Conservation (phyloP, 2,329 filamentous ascomycete genomes). For the Ceratocystis albifundus region DNA sequence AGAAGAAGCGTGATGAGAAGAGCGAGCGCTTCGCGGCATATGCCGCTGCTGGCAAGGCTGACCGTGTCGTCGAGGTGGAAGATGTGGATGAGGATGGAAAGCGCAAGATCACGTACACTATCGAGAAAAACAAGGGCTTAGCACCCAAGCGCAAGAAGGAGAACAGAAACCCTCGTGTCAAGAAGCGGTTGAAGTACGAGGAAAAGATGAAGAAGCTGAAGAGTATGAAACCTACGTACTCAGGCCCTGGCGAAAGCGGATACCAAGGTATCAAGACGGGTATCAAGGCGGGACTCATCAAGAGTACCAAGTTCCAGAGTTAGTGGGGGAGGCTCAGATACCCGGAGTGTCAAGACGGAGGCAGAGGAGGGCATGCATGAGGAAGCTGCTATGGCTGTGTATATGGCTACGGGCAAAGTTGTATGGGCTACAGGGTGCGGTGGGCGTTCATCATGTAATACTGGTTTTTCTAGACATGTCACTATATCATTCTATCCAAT, state of each 20-base stretch:
- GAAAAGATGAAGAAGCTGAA: constrained; percentile 95
- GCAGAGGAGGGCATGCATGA: neutral
- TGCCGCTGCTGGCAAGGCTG: constrained; percentile 50
- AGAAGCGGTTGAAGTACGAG: constrained; percentile 95
- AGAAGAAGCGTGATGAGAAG: constrained; percentile 64
- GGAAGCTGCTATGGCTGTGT: neutral
- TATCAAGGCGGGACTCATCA: constrained; percentile 88
- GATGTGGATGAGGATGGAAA: constrained; percentile 72
- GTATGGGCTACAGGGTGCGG: constrained; percentile 16
- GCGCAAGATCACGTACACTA: constrained; percentile 82
- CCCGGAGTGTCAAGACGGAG: neutral
- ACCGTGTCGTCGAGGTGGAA: constrained; percentile 53
- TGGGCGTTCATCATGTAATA: constrained; percentile 20
- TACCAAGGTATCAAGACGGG: constrained; percentile 88
- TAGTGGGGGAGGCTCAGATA: constrained; percentile 12
- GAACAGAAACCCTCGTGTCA: constrained; percentile 85
- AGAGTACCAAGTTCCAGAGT: constrained; percentile 74
- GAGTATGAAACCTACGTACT: constrained; percentile 75
- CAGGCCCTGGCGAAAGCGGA: constrained; percentile 69
- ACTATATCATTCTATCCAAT: constrained; percentile 1
- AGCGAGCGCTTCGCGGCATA: constrained; percentile 44
- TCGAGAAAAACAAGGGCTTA: constrained; percentile 95
- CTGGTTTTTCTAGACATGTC: constrained; percentile 13
- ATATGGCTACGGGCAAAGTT: constrained; percentile 21
- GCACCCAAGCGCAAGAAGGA: constrained; percentile 87